These are phyloP conservation scores for Boletellus emodensis DNA, from an alignment of 768 basidiomycete species.

Conservation along the genomic window DNA sequence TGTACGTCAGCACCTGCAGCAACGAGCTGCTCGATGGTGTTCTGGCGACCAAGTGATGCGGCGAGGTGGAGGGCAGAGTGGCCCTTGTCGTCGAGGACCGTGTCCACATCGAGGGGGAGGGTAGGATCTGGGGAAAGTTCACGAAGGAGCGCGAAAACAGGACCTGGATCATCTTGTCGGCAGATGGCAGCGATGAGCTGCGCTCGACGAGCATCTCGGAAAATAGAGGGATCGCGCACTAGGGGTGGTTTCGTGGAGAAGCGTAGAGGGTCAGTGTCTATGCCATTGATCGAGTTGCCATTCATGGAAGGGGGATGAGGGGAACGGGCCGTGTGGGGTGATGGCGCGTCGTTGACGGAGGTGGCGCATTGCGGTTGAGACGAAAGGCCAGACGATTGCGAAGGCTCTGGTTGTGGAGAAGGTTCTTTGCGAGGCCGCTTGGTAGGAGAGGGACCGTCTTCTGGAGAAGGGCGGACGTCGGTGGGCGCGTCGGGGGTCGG, in stretches of 20 bases:
- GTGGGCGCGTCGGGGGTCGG: constrained; percentile 31
- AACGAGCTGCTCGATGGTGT: constrained; percentile 67
- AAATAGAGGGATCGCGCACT: constrained; percentile 50
- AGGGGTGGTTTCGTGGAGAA: constrained; percentile 65
- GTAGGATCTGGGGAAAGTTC: constrained; percentile 49
- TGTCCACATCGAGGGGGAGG: constrained; percentile 57
- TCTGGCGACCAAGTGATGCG: constrained; percentile 73
- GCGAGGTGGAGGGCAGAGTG: constrained; percentile 95
- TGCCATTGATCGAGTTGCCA: constrained; percentile 39
- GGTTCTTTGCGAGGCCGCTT: constrained; percentile 67
- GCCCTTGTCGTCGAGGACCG: constrained; percentile 89
- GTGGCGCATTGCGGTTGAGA: constrained; percentile 28
- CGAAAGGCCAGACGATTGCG: constrained; percentile 14
- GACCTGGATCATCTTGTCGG: constrained; percentile 61
- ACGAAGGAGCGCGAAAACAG: constrained; percentile 61
- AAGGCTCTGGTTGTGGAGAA: constrained; percentile 32
- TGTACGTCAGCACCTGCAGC: constrained; percentile 79
- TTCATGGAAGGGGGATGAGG: constrained; percentile 45
- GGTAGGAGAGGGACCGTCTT: constrained; percentile 62
- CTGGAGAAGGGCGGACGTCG: constrained; percentile 45
- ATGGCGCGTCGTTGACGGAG: constrained; percentile 30
- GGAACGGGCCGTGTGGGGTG: constrained; percentile 40
- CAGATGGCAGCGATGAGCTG: constrained; percentile 65
- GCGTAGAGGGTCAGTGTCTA: constrained; percentile 49
- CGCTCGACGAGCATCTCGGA: constrained; percentile 51